Evolutionary conservation across 768 basidiomycete genomes (phyloP).

Genomic region (Lyophyllum semitale): DNA sequence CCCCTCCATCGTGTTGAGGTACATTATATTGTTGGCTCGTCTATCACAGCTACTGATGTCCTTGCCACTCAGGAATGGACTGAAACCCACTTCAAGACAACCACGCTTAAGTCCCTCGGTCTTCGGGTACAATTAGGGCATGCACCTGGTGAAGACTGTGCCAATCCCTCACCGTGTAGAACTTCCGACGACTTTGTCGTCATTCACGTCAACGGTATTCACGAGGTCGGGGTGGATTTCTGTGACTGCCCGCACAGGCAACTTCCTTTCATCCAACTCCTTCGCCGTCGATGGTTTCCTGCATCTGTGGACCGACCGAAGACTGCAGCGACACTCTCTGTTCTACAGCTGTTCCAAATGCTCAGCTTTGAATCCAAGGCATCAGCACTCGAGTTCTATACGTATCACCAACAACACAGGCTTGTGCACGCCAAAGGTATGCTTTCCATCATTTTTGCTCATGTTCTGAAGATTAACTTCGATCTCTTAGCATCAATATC

Average conservation of each 20-base stretch:
- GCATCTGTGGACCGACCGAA: conserved; percentile 23
- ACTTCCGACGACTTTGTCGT: conserved; percentile 26
- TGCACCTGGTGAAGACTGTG: conserved; percentile 10
- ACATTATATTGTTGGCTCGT: background rate
- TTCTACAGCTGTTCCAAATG: conserved; percentile 21
- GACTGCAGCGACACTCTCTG: conserved; percentile 19
- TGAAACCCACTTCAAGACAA: background rate
- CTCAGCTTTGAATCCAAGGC: conserved; percentile 30
- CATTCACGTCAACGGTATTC: conserved; percentile 27
- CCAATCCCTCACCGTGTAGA: background rate
- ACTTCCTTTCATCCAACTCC: conserved; percentile 25
- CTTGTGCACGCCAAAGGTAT: background rate
- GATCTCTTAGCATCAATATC: conserved; percentile 18
- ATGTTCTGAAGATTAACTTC: background rate
- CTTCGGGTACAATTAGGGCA: conserved; percentile 9
- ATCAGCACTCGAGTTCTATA: conserved; percentile 28
- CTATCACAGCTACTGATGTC: background rate
- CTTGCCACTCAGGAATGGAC: background rate
- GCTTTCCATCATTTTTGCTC: no score
- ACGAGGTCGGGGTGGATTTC: conserved; percentile 28
- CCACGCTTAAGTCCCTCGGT: background rate
- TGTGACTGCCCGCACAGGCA: conserved; percentile 25
- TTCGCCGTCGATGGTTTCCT: conserved; percentile 26
- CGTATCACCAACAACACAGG: conserved; percentile 27
- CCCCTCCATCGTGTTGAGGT: conserved; percentile 5